Conservation (phyloP, 2,329 filamentous ascomycete species). For the Ophiocordyceps camponoti-floridani region DNA sequence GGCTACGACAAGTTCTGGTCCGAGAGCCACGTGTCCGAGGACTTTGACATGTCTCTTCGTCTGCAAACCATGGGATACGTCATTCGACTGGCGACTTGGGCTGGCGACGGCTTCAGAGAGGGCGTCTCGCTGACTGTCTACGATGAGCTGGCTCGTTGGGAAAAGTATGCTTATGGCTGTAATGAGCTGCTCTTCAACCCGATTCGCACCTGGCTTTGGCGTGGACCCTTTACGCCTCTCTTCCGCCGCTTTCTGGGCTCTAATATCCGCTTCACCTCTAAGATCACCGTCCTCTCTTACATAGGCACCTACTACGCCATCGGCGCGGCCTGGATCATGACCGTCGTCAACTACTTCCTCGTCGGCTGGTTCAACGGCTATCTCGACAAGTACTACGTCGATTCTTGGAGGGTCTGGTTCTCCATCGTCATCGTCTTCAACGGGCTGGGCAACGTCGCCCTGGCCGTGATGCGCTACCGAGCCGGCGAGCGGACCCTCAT, state of each 20-base stretch:
- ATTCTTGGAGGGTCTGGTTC: conserved; percentile 67
- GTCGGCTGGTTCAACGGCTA: conserved; percentile 62
- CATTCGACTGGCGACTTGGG: conserved; percentile 55
- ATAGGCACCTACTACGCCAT: conserved; percentile 71
- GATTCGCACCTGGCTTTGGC: conserved; percentile 51
- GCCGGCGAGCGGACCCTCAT: conserved; percentile 44
- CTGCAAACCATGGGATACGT: conserved; percentile 57
- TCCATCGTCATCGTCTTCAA: conserved; percentile 66
- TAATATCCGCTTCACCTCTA: conserved; percentile 56
- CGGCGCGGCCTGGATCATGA: conserved; percentile 58
- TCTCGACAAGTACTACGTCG: conserved; percentile 65
- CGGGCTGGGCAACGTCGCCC: conserved; percentile 52
- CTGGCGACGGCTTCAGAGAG: conserved; percentile 63
- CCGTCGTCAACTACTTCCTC: conserved; percentile 55
- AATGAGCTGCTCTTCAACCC: conserved; percentile 71
- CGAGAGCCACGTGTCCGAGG: conserved; percentile 62
- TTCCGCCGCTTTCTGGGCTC: conserved; percentile 59
- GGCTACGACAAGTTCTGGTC: conserved; percentile 70
- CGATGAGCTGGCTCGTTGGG: conserved; percentile 70
- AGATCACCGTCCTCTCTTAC: conserved; percentile 60
- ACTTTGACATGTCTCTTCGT: conserved; percentile 68
- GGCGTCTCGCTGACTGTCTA: conserved; percentile 73
- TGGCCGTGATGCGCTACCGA: conserved; percentile 58
- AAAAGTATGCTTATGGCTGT: conserved; percentile 75
- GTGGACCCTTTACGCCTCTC: conserved; percentile 61